Conservation (phyloP, 805 yeast genomes). For the Ogataea thermomethanolica region DNA sequence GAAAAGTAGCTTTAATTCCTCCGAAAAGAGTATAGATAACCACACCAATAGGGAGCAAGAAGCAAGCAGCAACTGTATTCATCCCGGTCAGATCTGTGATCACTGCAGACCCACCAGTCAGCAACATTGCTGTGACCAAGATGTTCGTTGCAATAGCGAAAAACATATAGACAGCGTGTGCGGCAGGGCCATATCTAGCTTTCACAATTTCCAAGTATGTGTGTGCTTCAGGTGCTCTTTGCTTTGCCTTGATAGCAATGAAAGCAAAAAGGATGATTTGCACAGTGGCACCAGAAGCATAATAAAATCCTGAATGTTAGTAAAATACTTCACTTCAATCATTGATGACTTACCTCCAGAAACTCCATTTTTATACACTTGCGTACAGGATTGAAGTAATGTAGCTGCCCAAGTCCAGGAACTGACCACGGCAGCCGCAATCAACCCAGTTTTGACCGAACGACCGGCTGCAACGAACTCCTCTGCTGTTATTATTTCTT, state of each 20-base stretch:
- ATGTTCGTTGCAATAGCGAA: slow-evolving; percentile 87
- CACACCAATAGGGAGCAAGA: slow-evolving; percentile 78
- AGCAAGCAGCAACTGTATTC: slow-evolving; percentile 76
- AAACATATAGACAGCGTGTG: slow-evolving; percentile 68
- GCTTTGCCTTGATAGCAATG: slow-evolving; percentile 83
- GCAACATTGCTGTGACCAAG: slow-evolving; percentile 86
- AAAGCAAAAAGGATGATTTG: slow-evolving; percentile 86
- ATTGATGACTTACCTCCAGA: slow-evolving; percentile 41
- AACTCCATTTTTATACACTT: slow-evolving; percentile 75
- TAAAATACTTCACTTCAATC: neutral
- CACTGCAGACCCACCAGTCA: slow-evolving; percentile 88
- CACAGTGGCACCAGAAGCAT: slow-evolving; percentile 89
- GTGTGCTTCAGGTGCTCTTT: slow-evolving; percentile 88
- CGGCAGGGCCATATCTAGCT: slow-evolving; percentile 72
- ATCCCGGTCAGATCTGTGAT: slow-evolving; percentile 75
- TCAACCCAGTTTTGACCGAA: slow-evolving; percentile 77
- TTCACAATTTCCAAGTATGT: slow-evolving; percentile 83
- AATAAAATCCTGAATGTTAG: slow-evolving; percentile 38
- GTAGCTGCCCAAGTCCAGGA: slow-evolving; percentile 96
- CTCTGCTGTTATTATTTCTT: slow-evolving; percentile 86
- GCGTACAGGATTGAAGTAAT: slow-evolving; percentile 68
- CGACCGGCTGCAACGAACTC: slow-evolving; percentile 94
- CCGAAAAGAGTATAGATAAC: slow-evolving; percentile 73
- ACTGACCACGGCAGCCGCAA: slow-evolving; percentile 87
- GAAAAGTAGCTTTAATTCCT: slow-evolving; percentile 77